Evolutionary conservation across 1,284 basidiomycete genomes (phyloP).

Genomic region (Ganoderma leucocontextum): DNA sequence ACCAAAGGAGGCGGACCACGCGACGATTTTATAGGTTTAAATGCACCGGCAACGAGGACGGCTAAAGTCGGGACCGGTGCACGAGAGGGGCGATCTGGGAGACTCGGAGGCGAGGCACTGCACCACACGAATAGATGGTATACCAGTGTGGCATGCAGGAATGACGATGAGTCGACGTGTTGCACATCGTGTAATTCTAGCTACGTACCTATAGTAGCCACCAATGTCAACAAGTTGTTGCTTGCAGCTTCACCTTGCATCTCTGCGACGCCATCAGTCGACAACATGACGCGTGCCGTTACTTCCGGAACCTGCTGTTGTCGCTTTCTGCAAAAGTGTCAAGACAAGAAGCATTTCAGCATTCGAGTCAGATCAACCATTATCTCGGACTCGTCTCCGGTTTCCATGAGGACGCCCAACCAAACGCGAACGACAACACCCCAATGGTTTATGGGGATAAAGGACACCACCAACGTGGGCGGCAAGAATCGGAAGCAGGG

Average conservation of each 20-base stretch:
- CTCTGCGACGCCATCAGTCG: neutral
- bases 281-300: too few relatives aligned
- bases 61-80: too few relatives aligned
- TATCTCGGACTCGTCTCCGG: too few relatives aligned
- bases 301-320: too few relatives aligned
- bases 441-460: neutral
- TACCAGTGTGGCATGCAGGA: neutral
- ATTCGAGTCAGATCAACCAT: neutral
- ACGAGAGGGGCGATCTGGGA: conserved; percentile 64
- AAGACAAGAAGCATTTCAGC: too few relatives aligned
- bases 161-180: neutral
- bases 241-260: neutral
- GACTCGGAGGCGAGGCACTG: conserved; percentile 53
- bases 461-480: neutral
- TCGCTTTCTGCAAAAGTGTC: too few relatives aligned
- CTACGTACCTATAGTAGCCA: neutral
- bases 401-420: neutral
- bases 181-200: conserved; percentile 6
- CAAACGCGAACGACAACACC: neutral
- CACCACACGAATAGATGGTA: conserved; percentile 48
- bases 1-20: too few relatives aligned
- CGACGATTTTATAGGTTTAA: too few relatives aligned
- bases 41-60: too few relatives aligned
- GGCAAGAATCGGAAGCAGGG: too few relatives aligned
- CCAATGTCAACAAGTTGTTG: too few relatives aligned